Percentiles rank a stretch among this genome's conserved stretches.
phyloP scores from a whole-genome alignment of 2,329 filamentous ascomycete genomes.

The Didymella glomerata region DNA sequence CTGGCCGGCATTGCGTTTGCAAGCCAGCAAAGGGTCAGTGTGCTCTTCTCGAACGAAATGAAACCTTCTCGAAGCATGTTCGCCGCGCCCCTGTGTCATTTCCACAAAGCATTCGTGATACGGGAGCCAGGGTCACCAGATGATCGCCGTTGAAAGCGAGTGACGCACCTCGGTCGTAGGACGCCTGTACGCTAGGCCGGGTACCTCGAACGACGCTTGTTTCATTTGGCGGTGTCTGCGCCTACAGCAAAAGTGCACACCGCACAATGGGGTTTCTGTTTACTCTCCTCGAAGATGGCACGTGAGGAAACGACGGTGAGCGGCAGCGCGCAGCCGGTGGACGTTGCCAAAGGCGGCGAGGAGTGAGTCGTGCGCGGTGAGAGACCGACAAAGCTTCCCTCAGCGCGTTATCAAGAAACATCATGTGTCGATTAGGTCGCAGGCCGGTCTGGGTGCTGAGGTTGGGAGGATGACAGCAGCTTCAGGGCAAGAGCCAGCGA shows the following conservation, averaged over 20 bases:
- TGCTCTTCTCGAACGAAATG: slow-evolving; percentile 31
- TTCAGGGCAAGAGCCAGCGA: slow-evolving; percentile 36
- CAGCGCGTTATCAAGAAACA: slow-evolving; percentile 6
- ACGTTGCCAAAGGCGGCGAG: neutral
- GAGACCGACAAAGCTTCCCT: neutral
- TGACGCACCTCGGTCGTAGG: slow-evolving; percentile 34
- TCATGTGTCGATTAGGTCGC: slow-evolving; percentile 12
- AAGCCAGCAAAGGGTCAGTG: slow-evolving; percentile 1
- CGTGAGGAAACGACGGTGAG: slow-evolving; percentile 23
- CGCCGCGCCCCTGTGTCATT: slow-evolving; percentile 35
- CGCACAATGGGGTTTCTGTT: slow-evolving; percentile 6
- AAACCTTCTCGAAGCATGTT: slow-evolving; percentile 46
- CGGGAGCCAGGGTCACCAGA: slow-evolving; percentile 34
- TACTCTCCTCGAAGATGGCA: slow-evolving; percentile 38
- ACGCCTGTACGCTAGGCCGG: slow-evolving; percentile 18
- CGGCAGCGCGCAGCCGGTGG: slow-evolving; percentile 13
- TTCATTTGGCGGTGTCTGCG: slow-evolving; percentile 40
- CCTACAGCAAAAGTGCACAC: slow-evolving; percentile 20
- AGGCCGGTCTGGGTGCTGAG: slow-evolving; percentile 23
- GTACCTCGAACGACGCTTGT: slow-evolving; percentile 40
- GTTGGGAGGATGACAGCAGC: slow-evolving; percentile 26
- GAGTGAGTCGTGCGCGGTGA: slow-evolving; percentile 8
- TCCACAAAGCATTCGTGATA: slow-evolving; percentile 27
- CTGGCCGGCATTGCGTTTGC: slow-evolving; percentile 2
- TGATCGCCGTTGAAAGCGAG: slow-evolving; percentile 45